Evolutionary conservation across 1,139 yeast genomes (phyloP), one percentile per base, ranked within the genome.

Genomic region (Arxiozyma bovina): DNA sequence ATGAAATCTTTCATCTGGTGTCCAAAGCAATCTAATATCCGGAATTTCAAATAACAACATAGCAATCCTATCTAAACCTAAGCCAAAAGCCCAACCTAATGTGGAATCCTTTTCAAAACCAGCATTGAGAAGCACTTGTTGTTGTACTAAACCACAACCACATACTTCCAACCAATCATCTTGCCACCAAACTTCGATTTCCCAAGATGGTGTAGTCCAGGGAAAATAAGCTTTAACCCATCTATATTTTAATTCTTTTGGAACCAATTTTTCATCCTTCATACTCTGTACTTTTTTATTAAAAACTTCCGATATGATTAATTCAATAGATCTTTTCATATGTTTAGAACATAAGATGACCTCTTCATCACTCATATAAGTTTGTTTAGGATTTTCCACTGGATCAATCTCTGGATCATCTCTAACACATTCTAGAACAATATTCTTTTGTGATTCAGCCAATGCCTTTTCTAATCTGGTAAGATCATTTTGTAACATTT

Each of bases 121-220:
- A 1, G 97, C 80, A 60, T 85, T 86, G 42, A 80, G 73, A 50
- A 90, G 74, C 0, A 93, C 95, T 51, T 82, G 82, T 62, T 89
- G 87, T 63, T 82, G 83, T 4, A 90, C 96, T 50, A 93, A 78
- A 27, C 99, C 99, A 70, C 96, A 88, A 0, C 99, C 99, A 67
- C 96, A 89, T 70, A 96, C 84, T 73, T 93, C 99, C 46, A 93
- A 76, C 99, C 99, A 94, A 62, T 91, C 96, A 46, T 95, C 96
- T 68, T 91, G 88, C 98, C 98, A 94, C 94, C 96, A 91, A 6
- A 93, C 96, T 71, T 93, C 99, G 61, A 94, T 89, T 66, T 93
- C 98, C 93, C 96, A 93, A 41, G 96, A 88, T 7, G 99, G 99
- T 1, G 96, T 83, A 1, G 99, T 93, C 97, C 98, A 93, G 4